These are phyloP conservation scores for Russula compacta DNA, from an alignment of 768 basidiomycete species.

Conservation along the genomic window DNA sequence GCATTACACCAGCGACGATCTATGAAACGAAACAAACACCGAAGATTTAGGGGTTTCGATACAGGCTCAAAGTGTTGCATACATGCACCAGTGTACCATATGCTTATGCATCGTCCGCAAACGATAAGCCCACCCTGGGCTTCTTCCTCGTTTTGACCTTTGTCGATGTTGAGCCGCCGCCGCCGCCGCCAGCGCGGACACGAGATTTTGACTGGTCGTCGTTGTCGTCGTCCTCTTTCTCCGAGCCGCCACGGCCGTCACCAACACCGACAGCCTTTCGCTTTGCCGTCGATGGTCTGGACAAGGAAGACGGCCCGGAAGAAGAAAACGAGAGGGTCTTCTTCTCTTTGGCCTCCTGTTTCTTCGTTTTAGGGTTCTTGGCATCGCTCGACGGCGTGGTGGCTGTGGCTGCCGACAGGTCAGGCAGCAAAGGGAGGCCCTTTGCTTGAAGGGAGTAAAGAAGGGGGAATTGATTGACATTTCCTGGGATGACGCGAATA, in stretches of 20 bases:
- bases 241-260: conserved; percentile 22
- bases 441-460: conserved; percentile 35
- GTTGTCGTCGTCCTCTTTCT: background rate
- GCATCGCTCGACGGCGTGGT: background rate
- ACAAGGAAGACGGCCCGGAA: background rate
- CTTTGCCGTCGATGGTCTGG: conserved; percentile 21
- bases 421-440: conserved; percentile 48
- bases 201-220: conserved; percentile 6
- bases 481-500: background rate
- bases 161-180: conserved; percentile 11
- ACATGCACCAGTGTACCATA: background rate
- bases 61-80: background rate
- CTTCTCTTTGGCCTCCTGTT: conserved; percentile 15
- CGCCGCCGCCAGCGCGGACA: background rate
- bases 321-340: conserved; percentile 33
- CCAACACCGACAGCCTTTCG: conserved; percentile 32
- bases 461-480: background rate
- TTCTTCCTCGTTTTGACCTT: conserved; percentile 51
- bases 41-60: background rate
- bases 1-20: background rate
- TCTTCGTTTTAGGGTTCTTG: background rate
- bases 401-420: conserved; percentile 20
- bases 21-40: background rate
- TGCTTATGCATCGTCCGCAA: conserved; percentile 45
- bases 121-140: conserved; percentile 42